Evolutionary conservation across 2,329 filamentous ascomycete species (phyloP).

Genomic region (Fusarium algeriense): DNA sequence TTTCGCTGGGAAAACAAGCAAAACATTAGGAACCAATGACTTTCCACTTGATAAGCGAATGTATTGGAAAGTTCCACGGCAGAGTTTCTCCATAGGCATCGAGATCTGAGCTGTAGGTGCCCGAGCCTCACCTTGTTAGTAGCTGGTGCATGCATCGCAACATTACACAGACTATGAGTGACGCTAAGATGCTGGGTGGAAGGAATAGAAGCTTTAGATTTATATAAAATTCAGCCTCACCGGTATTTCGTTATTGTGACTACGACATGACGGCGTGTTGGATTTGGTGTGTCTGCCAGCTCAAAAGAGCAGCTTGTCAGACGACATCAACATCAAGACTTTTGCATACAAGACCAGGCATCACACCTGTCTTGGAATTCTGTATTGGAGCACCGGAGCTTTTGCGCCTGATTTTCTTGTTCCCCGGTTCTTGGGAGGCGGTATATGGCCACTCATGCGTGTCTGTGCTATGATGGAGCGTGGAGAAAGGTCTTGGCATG

Average conservation of each 20-base stretch:
- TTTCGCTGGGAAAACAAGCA: slow-evolving; percentile 4
- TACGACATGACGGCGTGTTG: not conserved
- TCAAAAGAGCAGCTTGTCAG: not conserved
- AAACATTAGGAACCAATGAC: slow-evolving; percentile 4
- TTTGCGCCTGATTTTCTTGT: slow-evolving; percentile 6
- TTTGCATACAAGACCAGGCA: not conserved
- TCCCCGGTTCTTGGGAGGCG: not conserved
- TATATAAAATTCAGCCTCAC: not conserved
- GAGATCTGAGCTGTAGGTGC: slow-evolving; percentile 19
- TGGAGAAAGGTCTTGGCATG: slow-evolving; percentile 29
- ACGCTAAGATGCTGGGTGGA: not conserved
- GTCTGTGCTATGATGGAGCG: slow-evolving; percentile 2
- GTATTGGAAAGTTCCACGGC: slow-evolving; percentile 25
- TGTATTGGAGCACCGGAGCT: slow-evolving; percentile 3
- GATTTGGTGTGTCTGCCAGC: not conserved
- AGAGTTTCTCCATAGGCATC: slow-evolving; percentile 16
- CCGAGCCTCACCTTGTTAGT: not conserved
- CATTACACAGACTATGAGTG: not conserved
- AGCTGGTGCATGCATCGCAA: not conserved
- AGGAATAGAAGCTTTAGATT: not conserved
- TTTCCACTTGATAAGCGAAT: slow-evolving; percentile 1
- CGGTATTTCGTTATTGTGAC: not conserved
- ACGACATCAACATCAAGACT: slow-evolving; percentile 7
- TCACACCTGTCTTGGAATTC: not conserved
- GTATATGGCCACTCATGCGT: not conserved